Base-by-base conservation (phyloP, 2,329 filamentous ascomycete genomes). In the Neoarthrinium moseri region DNA sequence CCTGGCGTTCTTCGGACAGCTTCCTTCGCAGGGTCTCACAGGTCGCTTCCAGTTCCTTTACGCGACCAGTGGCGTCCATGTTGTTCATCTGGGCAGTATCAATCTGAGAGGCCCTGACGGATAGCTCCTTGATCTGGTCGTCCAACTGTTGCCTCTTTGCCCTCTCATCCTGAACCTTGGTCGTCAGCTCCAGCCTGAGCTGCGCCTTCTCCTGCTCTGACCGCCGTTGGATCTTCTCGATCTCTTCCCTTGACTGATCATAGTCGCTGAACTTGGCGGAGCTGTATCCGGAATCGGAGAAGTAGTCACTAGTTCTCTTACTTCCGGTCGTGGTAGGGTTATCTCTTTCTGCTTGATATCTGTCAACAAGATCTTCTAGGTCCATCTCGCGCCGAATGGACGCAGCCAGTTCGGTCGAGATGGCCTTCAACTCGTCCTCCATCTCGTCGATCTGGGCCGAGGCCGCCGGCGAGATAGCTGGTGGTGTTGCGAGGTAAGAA, bases 381-480 rank as follows among this genome's bases (percentile, higher is more conserved):
- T 99, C 94, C 81, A 99, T 92, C 72, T 99, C 94, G 50, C 94
- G 83, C 58, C 89, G 84, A 61, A 99, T 97, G 22, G 94, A 97
- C 55, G 84, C 81, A 26, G 94, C 94, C 64, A 99, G 75, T 75
- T 99, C 94, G 49, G 85, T 81, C 72, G 90, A 95, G 69, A 99
- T 92, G 67, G 92, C 88, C 58, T 89, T 89, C 55, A 99, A 70
- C 74, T 99, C 94, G 64, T 91, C 87, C 73, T 99, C 94, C 74
- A 99, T 85, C 64, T 95, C 90, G 64, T 90, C 83, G 59, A 95
- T 79, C 65, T 91, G 68, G 52, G 64, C 58, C 64, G 56, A 76
- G 54, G 76, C 56, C 36, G 73, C 65, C 42, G 64, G 50, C 45
- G 67, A 60, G 53, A 59, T 60, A 47, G 63, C 61, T 45, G 72